Evolutionary conservation across 306 rosid species (phyloP), one percentile per base, ranked within the genome.

Genomic region (Acacia melanoxylon): DNA sequence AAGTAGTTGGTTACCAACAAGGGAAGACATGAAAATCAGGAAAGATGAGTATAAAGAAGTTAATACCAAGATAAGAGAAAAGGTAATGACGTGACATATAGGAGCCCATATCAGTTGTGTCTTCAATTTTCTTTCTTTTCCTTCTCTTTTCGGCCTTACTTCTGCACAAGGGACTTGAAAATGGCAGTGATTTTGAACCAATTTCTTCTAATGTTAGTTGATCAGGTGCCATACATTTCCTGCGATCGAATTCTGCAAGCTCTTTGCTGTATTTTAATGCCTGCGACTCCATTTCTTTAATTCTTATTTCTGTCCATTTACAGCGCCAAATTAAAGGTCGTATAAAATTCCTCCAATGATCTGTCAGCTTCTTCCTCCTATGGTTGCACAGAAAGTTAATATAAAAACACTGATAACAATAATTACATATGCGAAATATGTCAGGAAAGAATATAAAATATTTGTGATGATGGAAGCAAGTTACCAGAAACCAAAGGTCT

Each of bases 321-420:
- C 93, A 93, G 51, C 95, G 92, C 99, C 99, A 93, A 90, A 89
- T 90, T 75, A 93, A 79, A 74, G 98, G 99, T 25, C 89, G 90
- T 79, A 95, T 86, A 69, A 81, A 93, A 85, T 69, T 91, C 88
- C 92, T 89, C 99, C 98, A 95, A 48, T 91, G 96, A 86, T 90
- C 90, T 14, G 99, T 92, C 89, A 93, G 75, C 85, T 88, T 95
- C 87, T 87, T 89, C 90, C 89, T 95, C 91, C 98, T 95, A 70
- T 42, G 31, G 80, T 83, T 54, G 72, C 75, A 80, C 58, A 81
- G 73, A 72, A 78, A 82, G 66, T 81, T 76, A 77, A 54, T 70
- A 76, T 37, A 68, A 45, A 84, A 48, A 78, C 63, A 2, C 29
- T 8, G 25, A 22, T 67, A 70, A 48, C 31, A 63, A 27, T 66